Percentiles rank a stretch among this genome's conserved stretches.
Conservation (phyloP, 2,329 filamentous ascomycete species). For the Alternaria angustiovoidea region DNA sequence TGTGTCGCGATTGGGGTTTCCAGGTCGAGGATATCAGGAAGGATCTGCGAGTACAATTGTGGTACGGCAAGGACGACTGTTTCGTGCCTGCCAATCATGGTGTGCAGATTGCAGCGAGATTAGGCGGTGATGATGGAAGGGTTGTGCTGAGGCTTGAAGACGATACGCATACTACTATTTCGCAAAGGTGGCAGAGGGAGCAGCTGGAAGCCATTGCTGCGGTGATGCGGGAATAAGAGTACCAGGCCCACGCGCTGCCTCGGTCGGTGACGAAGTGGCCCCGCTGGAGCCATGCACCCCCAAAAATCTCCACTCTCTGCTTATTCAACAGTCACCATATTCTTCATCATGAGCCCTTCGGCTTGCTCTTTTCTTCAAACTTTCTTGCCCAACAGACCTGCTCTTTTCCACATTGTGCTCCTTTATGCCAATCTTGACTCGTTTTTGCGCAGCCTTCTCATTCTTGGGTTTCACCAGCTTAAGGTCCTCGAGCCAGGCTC, state of each 20-base stretch:
- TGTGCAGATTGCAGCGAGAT: conserved; percentile 37
- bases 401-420: no score
- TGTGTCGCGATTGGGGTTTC: conserved; percentile 45
- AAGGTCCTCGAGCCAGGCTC: not conserved
- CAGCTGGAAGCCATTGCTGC: conserved; percentile 22
- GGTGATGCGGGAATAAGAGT: not conserved
- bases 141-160: conserved; percentile 42
- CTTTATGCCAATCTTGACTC: accelerated
- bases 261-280: not conserved
- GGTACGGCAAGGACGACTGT: conserved; percentile 41
- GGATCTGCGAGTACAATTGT: conserved; percentile 47
- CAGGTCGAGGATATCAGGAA: conserved; percentile 45
- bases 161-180: conserved; percentile 46
- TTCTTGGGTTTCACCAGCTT: not conserved
- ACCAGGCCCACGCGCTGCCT: not conserved
- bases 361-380: not conserved
- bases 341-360: not conserved
- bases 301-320: not conserved
- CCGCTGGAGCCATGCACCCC: not conserved
- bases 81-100: conserved; percentile 48
- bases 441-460: not conserved
- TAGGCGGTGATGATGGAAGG: conserved; percentile 32
- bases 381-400: no score
- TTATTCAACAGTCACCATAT: not conserved
- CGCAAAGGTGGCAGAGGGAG: conserved; percentile 26